These are phyloP conservation scores for Boletus pseudo-olivaceus DNA, from an alignment of 768 basidiomycete genomes.

Conservation along the genomic window DNA sequence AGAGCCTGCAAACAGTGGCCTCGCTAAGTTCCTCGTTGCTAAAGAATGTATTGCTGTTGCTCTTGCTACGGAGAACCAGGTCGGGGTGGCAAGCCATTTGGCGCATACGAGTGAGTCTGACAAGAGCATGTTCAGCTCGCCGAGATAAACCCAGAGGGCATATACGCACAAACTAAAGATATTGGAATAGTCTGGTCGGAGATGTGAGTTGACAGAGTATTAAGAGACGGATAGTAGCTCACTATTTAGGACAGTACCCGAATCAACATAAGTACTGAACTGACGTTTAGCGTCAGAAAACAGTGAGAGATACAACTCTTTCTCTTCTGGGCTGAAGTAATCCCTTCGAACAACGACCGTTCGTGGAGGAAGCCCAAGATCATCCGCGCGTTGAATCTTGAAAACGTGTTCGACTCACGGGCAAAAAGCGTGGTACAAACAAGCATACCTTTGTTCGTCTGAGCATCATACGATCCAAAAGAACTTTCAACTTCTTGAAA, in stretches of 20 bases:
- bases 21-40: constrained; percentile 57
- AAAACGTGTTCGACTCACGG: not conserved
- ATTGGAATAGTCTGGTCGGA: constrained; percentile 72
- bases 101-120: constrained; percentile 88
- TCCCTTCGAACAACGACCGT: constrained; percentile 86
- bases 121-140: constrained; percentile 16
- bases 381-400: constrained; percentile 91
- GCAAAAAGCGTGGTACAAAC: not conserved
- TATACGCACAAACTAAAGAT: constrained; percentile 71
- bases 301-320: constrained; percentile 86
- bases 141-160: not conserved
- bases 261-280: constrained; percentile 86
- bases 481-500: constrained; percentile 87
- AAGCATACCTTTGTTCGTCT: constrained; percentile 71
- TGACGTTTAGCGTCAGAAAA: constrained; percentile 92
- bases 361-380: constrained; percentile 91
- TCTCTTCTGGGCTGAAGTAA: constrained; percentile 95
- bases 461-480: constrained; percentile 95
- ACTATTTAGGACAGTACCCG: constrained; percentile 93
- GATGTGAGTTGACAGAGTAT: constrained; percentile 3
- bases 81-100: constrained; percentile 97
- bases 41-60: constrained; percentile 61
- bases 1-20: constrained; percentile 88
- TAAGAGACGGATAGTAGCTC: constrained; percentile 29
- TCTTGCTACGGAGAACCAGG: constrained; percentile 85